Conservation (phyloP, 2,329 filamentous ascomycete species). For the Acephala macrosclerotiorum region DNA sequence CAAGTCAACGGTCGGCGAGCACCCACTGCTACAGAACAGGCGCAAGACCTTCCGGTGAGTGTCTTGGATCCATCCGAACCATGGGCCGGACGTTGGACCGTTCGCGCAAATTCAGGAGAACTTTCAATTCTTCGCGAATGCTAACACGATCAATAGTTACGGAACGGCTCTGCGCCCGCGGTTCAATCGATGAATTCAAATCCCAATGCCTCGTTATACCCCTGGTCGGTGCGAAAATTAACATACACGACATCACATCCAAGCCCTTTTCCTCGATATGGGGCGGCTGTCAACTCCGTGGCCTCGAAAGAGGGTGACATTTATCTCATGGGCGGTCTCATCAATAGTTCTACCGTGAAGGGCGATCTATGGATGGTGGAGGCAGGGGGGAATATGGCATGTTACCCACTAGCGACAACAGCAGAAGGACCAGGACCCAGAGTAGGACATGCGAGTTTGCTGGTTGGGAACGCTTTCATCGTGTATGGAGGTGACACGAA, state of each 20-base stretch:
- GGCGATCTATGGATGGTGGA: conserved; percentile 99
- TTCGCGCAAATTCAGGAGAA: conserved; percentile 2
- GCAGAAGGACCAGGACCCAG: conserved; percentile 93
- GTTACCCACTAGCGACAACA: conserved; percentile 89
- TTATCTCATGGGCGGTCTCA: conserved; percentile 96
- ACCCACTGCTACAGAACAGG: conserved; percentile 41
- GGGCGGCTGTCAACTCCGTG: conserved; percentile 90
- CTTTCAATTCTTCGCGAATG: conserved; percentile 6
- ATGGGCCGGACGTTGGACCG: background rate
- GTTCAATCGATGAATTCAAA: conserved; percentile 49
- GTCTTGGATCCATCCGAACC: conserved; percentile 11
- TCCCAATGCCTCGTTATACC: conserved; percentile 84
- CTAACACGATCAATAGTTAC: conserved; percentile 51
- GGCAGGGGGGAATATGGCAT: conserved; percentile 84
- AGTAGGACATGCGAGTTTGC: conserved; percentile 90
- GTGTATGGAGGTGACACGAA: conserved; percentile 99
- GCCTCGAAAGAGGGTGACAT: conserved; percentile 97
- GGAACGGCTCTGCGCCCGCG: conserved; percentile 55
- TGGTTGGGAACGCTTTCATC: conserved; percentile 98
- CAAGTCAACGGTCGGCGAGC: conserved; percentile 66
- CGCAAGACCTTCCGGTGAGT: conserved; percentile 50
- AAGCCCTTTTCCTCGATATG: conserved; percentile 95
- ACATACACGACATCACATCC: conserved; percentile 84
- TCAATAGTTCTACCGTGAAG: conserved; percentile 94
- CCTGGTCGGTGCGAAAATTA: conserved; percentile 91